Evolutionary conservation across 1,284 basidiomycete species (phyloP).

Genomic region (Malassezia brasiliensis): DNA sequence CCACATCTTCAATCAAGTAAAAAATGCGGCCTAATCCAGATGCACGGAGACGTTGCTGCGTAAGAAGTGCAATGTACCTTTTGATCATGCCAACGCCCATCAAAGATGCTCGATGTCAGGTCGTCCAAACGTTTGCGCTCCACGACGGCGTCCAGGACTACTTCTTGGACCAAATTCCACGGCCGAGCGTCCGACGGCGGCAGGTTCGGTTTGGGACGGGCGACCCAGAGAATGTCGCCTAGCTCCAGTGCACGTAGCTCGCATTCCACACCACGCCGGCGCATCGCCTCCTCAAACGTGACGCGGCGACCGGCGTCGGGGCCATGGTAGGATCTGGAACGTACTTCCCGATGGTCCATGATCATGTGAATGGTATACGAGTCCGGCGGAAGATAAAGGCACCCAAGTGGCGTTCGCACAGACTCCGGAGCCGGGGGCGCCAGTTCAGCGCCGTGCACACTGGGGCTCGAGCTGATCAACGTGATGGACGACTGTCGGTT

Average conservation of each 20-base stretch:
- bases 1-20: constrained; percentile 55
- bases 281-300: constrained; percentile 25
- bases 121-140: constrained; percentile 57
- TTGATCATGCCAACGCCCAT: constrained; percentile 55
- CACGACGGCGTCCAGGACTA: constrained; percentile 55
- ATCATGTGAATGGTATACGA: constrained; percentile 54
- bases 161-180: constrained; percentile 41
- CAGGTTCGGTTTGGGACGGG: constrained; percentile 45
- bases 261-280: constrained; percentile 49
- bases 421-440: neutral
- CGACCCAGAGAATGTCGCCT: constrained; percentile 57
- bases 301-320: constrained; percentile 2
- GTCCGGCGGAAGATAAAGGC: constrained; percentile 48
- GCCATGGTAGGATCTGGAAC: constrained; percentile 18
- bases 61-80: constrained; percentile 47
- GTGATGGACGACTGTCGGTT: neutral
- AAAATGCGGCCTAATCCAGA: constrained; percentile 53
- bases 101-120: constrained; percentile 52
- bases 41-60: constrained; percentile 52
- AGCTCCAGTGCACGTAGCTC: constrained; percentile 52
- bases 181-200: constrained; percentile 20
- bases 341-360: constrained; percentile 54
- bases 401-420: neutral
- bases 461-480: neutral
- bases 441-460: too few relatives aligned